Evolutionary conservation across 345 rosid species (phyloP).

Genomic region (Acer saccharum): DNA sequence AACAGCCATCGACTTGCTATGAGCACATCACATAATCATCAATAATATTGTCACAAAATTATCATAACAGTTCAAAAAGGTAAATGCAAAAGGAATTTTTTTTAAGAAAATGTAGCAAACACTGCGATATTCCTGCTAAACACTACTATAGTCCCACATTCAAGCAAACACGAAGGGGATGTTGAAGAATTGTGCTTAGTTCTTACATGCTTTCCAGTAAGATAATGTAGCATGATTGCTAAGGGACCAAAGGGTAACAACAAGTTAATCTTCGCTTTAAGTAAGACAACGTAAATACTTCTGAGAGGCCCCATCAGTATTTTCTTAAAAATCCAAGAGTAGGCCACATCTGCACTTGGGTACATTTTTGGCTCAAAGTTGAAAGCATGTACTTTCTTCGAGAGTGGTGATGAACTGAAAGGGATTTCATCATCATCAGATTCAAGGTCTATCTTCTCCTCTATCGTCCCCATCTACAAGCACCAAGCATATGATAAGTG

Average conservation of each 20-base stretch:
- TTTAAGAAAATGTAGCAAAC: too few relatives aligned
- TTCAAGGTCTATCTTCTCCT: slow-evolving; percentile 40
- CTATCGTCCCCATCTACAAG: slow-evolving; percentile 52
- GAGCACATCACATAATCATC: neutral
- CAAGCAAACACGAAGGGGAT: slow-evolving; percentile 10
- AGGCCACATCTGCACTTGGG: slow-evolving; percentile 14
- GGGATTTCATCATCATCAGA: slow-evolving; percentile 49
- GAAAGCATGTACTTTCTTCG: slow-evolving; percentile 32
- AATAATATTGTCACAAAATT: slow-evolving; percentile 32
- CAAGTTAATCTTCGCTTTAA: slow-evolving; percentile 50
- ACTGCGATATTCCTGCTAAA: too few relatives aligned
- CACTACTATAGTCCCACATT: slow-evolving; percentile 4
- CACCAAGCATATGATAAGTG: slow-evolving; percentile 5
- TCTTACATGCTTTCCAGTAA: slow-evolving; percentile 65
- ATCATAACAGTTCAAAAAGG: slow-evolving; percentile 21
- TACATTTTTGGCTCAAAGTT: slow-evolving; percentile 26
- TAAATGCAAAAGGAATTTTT: too few relatives aligned
- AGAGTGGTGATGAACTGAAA: slow-evolving; percentile 38
- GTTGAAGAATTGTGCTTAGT: slow-evolving; percentile 17
- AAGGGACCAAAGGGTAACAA: slow-evolving; percentile 84
- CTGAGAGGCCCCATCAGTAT: slow-evolving; percentile 28
- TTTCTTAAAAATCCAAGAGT: slow-evolving; percentile 34
- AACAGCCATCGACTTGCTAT: neutral
- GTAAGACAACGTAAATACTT: slow-evolving; percentile 39
- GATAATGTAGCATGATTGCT: slow-evolving; percentile 60